Evolutionary conservation across 176 grass and related monocot genomes (phyloP).

Genomic region (Tillandsia leiboldiana): DNA sequence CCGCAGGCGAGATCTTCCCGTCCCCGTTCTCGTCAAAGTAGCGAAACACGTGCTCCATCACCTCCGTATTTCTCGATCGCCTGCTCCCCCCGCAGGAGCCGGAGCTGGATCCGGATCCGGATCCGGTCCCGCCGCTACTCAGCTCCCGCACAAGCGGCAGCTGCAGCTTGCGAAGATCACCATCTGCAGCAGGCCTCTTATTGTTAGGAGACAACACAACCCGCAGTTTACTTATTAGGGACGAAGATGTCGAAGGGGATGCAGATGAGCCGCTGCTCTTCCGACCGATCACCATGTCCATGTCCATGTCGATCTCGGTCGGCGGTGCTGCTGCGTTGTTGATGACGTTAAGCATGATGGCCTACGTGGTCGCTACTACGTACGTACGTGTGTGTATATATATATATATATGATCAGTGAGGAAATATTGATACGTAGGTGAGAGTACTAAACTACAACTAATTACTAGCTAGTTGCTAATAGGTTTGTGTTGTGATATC

Average conservation of each 20-base stretch:
- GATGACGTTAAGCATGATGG: neutral
- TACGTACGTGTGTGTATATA: too few species aligned
- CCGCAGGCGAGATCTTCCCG: conserved; percentile 42
- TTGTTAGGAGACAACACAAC: neutral
- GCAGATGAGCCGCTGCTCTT: neutral
- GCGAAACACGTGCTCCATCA: conserved; percentile 15
- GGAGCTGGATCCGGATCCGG: too few species aligned
- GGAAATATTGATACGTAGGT: too few species aligned
- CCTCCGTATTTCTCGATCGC: neutral
- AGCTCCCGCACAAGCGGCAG: neutral
- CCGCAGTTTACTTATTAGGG: neutral
- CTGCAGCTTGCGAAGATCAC: neutral
- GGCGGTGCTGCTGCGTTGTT: neutral
- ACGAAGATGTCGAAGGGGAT: neutral
- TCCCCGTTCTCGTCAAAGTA: conserved; percentile 43
- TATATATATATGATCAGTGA: too few species aligned
- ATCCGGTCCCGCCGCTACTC: neutral
- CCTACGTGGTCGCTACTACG: neutral
- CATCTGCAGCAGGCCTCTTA: neutral
- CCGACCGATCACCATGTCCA: neutral
- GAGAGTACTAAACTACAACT: too few species aligned
- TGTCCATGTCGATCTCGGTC: too few species aligned
- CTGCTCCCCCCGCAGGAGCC: too few species aligned
- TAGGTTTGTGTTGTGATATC: too few species aligned
- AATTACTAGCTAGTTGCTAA: too few species aligned